Conservation (phyloP, 179 eudicot species). For the Patellifolia procumbens region DNA sequence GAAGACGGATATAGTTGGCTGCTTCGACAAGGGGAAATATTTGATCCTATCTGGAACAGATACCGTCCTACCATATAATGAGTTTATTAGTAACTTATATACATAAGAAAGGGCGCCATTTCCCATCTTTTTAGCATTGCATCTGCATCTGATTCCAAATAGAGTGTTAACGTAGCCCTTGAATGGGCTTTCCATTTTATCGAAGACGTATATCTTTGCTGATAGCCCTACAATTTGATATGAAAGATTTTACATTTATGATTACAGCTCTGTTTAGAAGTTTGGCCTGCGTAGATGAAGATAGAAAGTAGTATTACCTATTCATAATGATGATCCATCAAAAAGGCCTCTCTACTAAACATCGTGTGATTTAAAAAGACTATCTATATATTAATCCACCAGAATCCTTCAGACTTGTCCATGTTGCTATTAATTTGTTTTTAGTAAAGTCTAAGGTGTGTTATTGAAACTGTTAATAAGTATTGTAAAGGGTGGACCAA, state of each 20-base stretch:
- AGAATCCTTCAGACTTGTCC: neutral
- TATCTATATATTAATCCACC: neutral
- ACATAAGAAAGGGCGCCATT: no score
- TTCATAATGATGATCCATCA: neutral
- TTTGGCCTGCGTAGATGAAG: slow-evolving; percentile 37
- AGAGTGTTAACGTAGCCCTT: no score
- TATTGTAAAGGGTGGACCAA: neutral
- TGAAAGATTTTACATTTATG: neutral
- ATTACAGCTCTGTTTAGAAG: slow-evolving; percentile 25
- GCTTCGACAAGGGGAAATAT: slow-evolving; percentile 37
- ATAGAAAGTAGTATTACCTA: neutral
- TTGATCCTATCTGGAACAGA: slow-evolving; percentile 35
- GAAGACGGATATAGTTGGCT: slow-evolving; percentile 73
- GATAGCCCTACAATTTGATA: slow-evolving; percentile 26
- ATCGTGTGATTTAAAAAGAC: neutral
- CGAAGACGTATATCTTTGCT: slow-evolving; percentile 30
- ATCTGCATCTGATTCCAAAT: no score
- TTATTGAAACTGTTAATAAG: no score
- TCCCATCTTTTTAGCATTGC: no score
- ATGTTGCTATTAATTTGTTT: neutral
- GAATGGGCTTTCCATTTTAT: no score
- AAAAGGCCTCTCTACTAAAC: neutral
- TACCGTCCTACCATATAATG: no score
- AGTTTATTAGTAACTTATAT: no score
- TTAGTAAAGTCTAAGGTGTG: neutral